Base-by-base conservation (phyloP, 306 rosid species). In the Macrotyloma uniflorum region DNA sequence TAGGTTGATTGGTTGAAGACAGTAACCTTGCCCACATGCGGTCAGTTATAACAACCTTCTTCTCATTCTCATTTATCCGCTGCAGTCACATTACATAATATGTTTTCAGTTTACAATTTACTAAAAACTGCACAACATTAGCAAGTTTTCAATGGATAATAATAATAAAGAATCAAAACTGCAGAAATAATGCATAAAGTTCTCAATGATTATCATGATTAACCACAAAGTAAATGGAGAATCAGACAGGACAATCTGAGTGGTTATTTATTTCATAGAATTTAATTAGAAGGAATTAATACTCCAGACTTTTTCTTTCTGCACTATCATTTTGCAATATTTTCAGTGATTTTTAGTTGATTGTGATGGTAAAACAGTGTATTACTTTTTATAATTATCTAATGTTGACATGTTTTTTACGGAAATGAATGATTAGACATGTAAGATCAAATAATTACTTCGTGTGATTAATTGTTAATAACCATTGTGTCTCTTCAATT, bases 11-110 rank as follows among this genome's bases (percentile, higher is more conserved):
- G 36, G 93, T 89, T 22, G 91, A 89, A 54, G 88, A 80, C 45
- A 91, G 81, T 65, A 91, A 77, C 85, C 91, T 85, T n/a, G 93
- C 96, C 96, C 96, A 90, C 91, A 88, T 91, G 70, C 93, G 58
- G 50, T 91, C 96, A 7, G 96, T 91, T 59, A 87, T 84, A 68
- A 82, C 89, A 32, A 91, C 96, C 67, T 67, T 85, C 85, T 91
- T 85, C 72, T 61, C 84, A 18, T 63, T 67, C 74, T 84, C 90
- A 0, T 33, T 86, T 73, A 91, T 84, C 62, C 86, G 70, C 90
- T 91, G 87, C 84, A 36, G 42, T 6, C 0, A 81, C 45, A 77
- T 24, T 40, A 11, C 33, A 78, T 36, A 73, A 19, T 8, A 6
- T 5, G 7, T 55, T 33, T 4, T 74, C 10, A 66, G 12, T 11